A percentile compares a stretch with the other conserved stretches of the same genome.
Conservation (phyloP, 1,284 basidiomycete species). For the Cryptococcus wingfieldii region DNA sequence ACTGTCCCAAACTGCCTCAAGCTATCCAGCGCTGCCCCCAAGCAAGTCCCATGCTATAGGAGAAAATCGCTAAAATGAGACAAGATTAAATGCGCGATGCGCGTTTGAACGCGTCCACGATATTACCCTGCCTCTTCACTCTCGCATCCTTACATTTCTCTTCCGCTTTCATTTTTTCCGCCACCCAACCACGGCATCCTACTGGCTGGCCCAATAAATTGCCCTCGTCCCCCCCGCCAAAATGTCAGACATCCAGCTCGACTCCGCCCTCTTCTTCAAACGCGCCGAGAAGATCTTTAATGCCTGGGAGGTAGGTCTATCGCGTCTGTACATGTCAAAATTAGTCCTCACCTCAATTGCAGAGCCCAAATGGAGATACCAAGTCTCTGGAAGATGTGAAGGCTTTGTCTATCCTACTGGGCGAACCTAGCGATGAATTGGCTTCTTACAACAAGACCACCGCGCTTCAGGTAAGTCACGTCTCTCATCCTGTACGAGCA, state of each 20-base stretch:
- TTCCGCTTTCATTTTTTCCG: neutral
- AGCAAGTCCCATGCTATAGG: neutral
- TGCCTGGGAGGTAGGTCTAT: slow-evolving; percentile 64
- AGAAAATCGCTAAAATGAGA: neutral
- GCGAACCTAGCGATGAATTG: slow-evolving; percentile 77
- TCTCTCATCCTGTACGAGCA: neutral
- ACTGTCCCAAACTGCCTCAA: too few relatives aligned
- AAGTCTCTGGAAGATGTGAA: slow-evolving; percentile 50
- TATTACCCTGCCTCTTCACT: neutral
- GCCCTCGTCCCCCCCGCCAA: neutral
- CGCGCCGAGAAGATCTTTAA: slow-evolving; percentile 65
- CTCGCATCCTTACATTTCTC: neutral
- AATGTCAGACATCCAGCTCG: slow-evolving; percentile 54
- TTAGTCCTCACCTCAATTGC: slow-evolving; percentile 53
- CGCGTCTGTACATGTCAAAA: neutral
- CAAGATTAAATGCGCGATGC: neutral
- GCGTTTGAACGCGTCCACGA: neutral
- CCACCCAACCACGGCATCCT: too few relatives aligned
- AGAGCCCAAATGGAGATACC: slow-evolving; percentile 67
- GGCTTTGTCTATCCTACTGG: slow-evolving; percentile 70
- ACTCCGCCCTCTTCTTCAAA: slow-evolving; percentile 58
- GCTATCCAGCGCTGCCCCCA: too few relatives aligned
- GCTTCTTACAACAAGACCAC: slow-evolving; percentile 82
- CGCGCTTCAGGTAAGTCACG: slow-evolving; percentile 69
- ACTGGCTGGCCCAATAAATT: too few relatives aligned